Base-by-base conservation (phyloP, 2,329 filamentous ascomycete genomes). In the Colletotrichum sp. region DNA sequence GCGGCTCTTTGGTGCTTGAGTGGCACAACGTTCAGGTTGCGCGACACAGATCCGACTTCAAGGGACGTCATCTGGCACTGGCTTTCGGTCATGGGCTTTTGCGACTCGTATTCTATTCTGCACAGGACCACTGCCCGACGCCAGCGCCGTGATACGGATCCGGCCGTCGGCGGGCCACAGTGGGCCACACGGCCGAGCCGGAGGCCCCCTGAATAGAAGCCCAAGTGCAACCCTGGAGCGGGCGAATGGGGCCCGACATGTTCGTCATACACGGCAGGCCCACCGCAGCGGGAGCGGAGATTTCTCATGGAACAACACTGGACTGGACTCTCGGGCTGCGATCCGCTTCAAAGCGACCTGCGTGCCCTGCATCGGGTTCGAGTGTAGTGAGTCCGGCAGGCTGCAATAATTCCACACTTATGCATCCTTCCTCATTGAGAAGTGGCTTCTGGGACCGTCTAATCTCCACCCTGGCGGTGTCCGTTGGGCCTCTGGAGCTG, bases 221-320 rank as follows among this genome's bases (percentile, higher is more conserved):
- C 64, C 64, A 74, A 76, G 44, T 65, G 59, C 57, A 69, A 74
- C 59, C 64, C 36, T 57, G n/a, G n/a, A 34, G 39, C 64, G 39
- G 70, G 44, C 34, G 63, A 27, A 55, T 64, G 34, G 57, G 36
- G 64, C 64, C 64, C 64, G 73, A 64, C 59, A 76, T 69, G 70
- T 64, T 61, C 64, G 44, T 76, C 70, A 62, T 49, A 76, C 64
- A 32, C 70, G 64, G 65, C 29, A 76, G 64, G 64, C 44, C 73
- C 71, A 57, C 73, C 27, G 44, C 74, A 74, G 49, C 32, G 70
- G 74, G 65, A 76, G 34, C 64, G 65, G 74, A 62, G 70, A 69
- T 72, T 69, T 76, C 55, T 39, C n/a, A 69, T 29, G 27, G 15
- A 16, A 49, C 55, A 67, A 62, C 22, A 59, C 55, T 30, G 19